Evolutionary conservation across 257 asterid genomes (phyloP), one percentile per base, ranked within the genome.

Genomic region (Primulina eburnea): DNA sequence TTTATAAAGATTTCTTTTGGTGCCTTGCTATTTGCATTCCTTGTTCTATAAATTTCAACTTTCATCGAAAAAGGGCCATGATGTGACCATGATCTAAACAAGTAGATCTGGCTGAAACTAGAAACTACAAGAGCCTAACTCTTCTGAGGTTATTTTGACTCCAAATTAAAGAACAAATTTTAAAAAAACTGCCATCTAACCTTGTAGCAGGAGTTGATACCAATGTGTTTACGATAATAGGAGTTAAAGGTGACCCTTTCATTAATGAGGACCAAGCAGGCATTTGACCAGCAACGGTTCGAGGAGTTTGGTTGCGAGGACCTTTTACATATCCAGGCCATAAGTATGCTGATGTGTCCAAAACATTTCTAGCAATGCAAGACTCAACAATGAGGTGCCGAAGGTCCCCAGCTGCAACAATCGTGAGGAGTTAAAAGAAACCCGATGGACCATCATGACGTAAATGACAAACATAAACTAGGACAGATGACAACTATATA

Each of bases 281-380:
- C 68, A 80, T 76, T 80, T 86, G 97, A 67, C 88, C 88, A 14
- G 95, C 80, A 76, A 86, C 67, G 73, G 78, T 87, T 71, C 90
- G 88, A 72, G 96, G 95, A 68, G 86, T 81, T 81, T 91, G 96
- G 78, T 83, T 88, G 77, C 85, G 68, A 69, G 78, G 88, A 67
- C 95, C 91, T 83, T 86, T 89, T 67, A 94, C 97, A 82, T 94
- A 94, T 75, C 99, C 97, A 52, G 97, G 95, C 97, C 99, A 94
- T 74, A 78, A 63, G 83, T 94, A 94, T 61, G 99, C 95, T 35
- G 97, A 89, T 34, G 96, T 91, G 73, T 91, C 97, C 89, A 94
- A 78, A 68, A 94, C 73, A 79, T 91, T 83, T 80, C 99, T 86
- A 64, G 99, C 97, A 79, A 94, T 89, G 80, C 99, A 94, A 66